Base-by-base conservation (phyloP, 352 stramenopile species). In the Saprolegnia diclina region DNA sequence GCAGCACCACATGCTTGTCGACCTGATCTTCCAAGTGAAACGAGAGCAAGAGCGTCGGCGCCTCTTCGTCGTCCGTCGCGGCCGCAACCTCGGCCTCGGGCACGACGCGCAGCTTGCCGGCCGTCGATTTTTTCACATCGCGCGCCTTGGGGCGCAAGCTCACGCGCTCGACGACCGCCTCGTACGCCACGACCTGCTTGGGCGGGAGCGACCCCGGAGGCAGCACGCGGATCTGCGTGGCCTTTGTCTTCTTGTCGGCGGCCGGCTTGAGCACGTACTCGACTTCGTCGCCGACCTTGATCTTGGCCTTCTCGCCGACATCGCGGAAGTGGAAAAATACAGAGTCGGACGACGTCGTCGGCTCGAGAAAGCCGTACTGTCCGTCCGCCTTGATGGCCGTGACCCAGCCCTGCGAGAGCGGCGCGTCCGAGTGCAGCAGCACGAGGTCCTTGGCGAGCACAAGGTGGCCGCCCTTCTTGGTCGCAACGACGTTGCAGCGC, bases 301-400 rank as follows among this genome's bases (percentile, higher is more conserved):
- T 56, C 24, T 88, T 79, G 18, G 73, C 73, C 11, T 76, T 82
- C 66, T 88, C 75, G 32, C 76, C 77, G 29, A 93, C 74, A 19
- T 90, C 85, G 40, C 88, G 91, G 32, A 93, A 75, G 71, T 90
- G 85, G 73, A 93, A 93, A 69, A 88, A 93, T 40, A 93, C 77
- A 1, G 78, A 64, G 3, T 77, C 79, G 14, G 76, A 29, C 1
- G 65, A 69, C 13, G 74, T 77, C 38, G 79, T 71, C 14, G 75
- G 78, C 37, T 87, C 72, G 56, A 93, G 91, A 54, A 93, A 93
- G 7, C 85, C 85, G 65, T 90, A 93, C 35, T 59, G 52, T 5
- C 82, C 82, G 69, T 93, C 83, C 5, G 65, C 65, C 56, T 90
- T 90, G 64, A 91, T 63, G 16, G 75, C 68, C 5, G 81, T 75